Evolutionary conservation across 2,329 filamentous ascomycete genomes (phyloP), one percentile per base, ranked within the genome.

Genomic region (Nakataea oryzae): DNA sequence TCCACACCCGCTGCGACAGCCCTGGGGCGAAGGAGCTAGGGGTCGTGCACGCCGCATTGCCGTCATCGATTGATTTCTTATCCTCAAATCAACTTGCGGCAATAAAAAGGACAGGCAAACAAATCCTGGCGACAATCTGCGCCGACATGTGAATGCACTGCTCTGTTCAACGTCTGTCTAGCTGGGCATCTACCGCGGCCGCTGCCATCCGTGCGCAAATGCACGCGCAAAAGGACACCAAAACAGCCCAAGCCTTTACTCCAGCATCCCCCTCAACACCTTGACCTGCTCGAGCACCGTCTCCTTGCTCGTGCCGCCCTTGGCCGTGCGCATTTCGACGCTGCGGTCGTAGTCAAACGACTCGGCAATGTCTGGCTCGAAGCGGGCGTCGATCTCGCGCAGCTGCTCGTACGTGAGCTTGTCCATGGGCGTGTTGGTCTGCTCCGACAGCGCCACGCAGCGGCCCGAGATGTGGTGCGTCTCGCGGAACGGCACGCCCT

Each of bases 301-400:
- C 26, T 67, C 81, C 75, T 83, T 86, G 77, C 89, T 92, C 28
- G 90, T 95, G 30, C 91, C 90, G 28, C 91, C 92, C 67, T 86
- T 86, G 3, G 90, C 87, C 55, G 85, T 83, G 70, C 88, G 85
- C 78, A 88, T 82, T 80, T 96, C 91, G 8, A 96, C 90, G 64
- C 87, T 90, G 66, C 84, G 84, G 75, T 96, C 87, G 70, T 95
- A 96, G 75, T 96, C 83, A 71, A 96, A 89, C 29, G 84, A 84
- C 58, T 84, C 77, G 58, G 82, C 74, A 54, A 96, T 84, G 71
- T 95, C 90, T 63, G 86, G 80, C 32, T 83, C 86, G 66, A 96
- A 90, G 60, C 89, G 81, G 1, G 74, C 69, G 66, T 93, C 89
- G 3, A 96, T 82, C 56, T 73, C 77, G 73, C 88, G 81, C 62